Base-by-base conservation (phyloP, 768 basidiomycete species). In the Brasilioporus rufonigricans region DNA sequence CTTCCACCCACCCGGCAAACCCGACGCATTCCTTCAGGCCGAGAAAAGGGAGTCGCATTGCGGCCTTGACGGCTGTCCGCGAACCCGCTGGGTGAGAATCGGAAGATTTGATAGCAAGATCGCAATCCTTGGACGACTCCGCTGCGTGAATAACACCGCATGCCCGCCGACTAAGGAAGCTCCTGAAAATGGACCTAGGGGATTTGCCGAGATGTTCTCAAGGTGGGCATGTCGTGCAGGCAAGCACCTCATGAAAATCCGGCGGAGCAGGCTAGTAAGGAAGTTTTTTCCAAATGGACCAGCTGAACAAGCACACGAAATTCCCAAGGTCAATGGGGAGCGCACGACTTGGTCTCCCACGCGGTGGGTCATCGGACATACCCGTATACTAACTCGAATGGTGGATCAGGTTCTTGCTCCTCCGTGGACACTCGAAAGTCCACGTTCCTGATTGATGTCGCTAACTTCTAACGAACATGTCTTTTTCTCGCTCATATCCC, bases 161-260 rank as follows among this genome's bases (percentile, higher is more conserved):
- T 13, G 47, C 43, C 19, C 44, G 32, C 27, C 31, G 18, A 35
- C 39, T 36, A 44, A 48, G 43, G 56, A 52, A 49, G 36, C 41
- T 24, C n/a, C 36, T 50, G 44, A 18, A 39, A 44, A 35, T 23
- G 44, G 18, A 35, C 44, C 13, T n/a, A 40, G 51, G 55, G 36
- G 66, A 63, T 70, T 57, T 63, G 52, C 67, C 56, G 44, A 56
- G 51, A 44, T 47, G 61, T 65, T 68, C 65, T 57, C 66, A 68
- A 65, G 68, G 52, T 35, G 52, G 47, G 38, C 57, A 55, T 45
- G 32, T 57, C 55, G 57, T 62, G 50, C 38, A 53, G 39, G 5
- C 41, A 23, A 48, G 56, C 40, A 27, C 38, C 44, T 48, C 56
- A 56, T 59, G 66, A 54, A 70, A 56, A 61, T 66, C 64, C 55